These are phyloP conservation scores for Sporothrix dimorphospora DNA, from an alignment of 2,329 filamentous ascomycete genomes.

Conservation along the genomic window DNA sequence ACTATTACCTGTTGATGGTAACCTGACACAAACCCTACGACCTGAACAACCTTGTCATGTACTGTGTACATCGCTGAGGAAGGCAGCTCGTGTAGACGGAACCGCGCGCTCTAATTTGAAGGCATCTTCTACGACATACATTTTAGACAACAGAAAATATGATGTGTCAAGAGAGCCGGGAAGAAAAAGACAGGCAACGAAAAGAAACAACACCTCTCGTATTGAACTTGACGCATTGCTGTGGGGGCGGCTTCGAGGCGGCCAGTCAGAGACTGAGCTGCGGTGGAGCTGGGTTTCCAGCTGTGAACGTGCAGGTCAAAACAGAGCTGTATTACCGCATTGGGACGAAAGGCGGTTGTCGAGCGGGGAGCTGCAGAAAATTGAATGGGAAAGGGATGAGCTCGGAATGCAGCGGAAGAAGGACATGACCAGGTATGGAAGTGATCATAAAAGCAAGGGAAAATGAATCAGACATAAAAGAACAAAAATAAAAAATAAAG, in stretches of 20 bases:
- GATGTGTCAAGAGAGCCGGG: neutral
- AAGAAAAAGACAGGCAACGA: neutral
- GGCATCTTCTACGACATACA: no score
- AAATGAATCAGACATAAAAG: no score
- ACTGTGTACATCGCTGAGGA: neutral
- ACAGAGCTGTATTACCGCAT: neutral
- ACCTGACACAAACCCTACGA: neutral
- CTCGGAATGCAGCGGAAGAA: neutral
- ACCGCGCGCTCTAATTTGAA: neutral
- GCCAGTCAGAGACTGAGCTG: neutral
- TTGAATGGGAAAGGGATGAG: neutral
- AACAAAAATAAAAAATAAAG: neutral
- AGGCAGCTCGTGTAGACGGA: no score
- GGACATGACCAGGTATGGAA: neutral
- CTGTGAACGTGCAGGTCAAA: slow-evolving; percentile 8
- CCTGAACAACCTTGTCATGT: neutral
- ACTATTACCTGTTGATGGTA: neutral
- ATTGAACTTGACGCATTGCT: neutral
- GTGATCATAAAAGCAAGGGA: neutral
- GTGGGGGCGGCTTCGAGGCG: neutral
- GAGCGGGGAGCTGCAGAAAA: slow-evolving; percentile 25
- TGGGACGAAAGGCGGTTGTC: slow-evolving; percentile 13
- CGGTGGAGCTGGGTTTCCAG: slow-evolving; percentile 18
- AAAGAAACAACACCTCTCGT: no score
- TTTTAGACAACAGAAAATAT: neutral